These are phyloP conservation scores for Vachellia pachyceras DNA, from an alignment of 306 rosid genomes.

Conservation along the genomic window DNA sequence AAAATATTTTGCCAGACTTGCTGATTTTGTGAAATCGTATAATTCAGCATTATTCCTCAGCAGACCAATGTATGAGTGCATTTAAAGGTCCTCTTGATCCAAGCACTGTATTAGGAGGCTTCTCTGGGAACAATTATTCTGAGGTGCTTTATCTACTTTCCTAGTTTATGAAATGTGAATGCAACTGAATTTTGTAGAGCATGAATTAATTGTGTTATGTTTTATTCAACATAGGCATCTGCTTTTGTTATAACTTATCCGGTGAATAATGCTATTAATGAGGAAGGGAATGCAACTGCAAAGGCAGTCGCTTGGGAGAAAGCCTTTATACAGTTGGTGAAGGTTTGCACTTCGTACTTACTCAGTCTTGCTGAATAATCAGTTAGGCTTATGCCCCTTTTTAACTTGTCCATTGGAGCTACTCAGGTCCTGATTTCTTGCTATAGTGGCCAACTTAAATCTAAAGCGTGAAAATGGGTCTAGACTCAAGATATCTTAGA, in stretches of 20 bases:
- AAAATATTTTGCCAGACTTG: background rate
- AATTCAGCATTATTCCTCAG: slow-evolving; percentile 91
- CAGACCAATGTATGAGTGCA: slow-evolving; percentile 91
- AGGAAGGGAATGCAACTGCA: slow-evolving; percentile 69
- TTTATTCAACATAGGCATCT: slow-evolving; percentile 76
- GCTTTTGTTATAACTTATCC: slow-evolving; percentile 90
- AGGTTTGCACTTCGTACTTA: slow-evolving; percentile 61
- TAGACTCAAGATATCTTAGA: slow-evolving; percentile 11
- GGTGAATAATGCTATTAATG: slow-evolving; percentile 78
- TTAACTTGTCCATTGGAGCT: slow-evolving; percentile 24
- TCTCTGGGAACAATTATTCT: slow-evolving; percentile 78
- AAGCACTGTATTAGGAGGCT: slow-evolving; percentile 97
- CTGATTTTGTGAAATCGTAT: slow-evolving; percentile 36
- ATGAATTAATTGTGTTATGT: slow-evolving; percentile 43
- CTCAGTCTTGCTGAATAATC: slow-evolving; percentile 1
- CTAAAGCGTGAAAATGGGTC: slow-evolving; percentile 20
- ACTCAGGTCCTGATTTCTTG: slow-evolving; percentile 27
- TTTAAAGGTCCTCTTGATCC: slow-evolving; percentile 97
- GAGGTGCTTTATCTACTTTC: slow-evolving; percentile 61
- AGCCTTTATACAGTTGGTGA: slow-evolving; percentile 82
- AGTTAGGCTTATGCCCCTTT: background rate
- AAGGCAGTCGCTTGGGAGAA: slow-evolving; percentile 97
- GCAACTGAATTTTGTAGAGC: slow-evolving; percentile 29
- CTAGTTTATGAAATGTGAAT: slow-evolving; percentile 37
- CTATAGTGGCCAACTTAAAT: slow-evolving; percentile 22